Evolutionary conservation across 495 filamentous ascomycete genomes (phyloP).

Genomic region (Pyrenula aspistea): DNA sequence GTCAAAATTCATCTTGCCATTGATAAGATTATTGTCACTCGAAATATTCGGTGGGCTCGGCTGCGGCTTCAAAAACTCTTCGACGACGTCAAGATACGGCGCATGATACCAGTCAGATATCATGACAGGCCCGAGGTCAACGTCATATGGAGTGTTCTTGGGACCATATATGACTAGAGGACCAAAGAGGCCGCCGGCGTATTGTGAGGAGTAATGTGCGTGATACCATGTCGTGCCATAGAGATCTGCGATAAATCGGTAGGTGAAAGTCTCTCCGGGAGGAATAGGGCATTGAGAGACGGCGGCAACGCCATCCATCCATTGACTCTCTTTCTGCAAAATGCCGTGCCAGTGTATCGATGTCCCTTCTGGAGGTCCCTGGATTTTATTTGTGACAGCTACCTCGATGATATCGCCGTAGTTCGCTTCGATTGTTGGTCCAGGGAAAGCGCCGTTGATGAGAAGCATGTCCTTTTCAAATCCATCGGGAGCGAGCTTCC

Average conservation of each 20-base stretch:
- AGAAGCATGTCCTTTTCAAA: slow-evolving; percentile 23
- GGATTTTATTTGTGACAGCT: slow-evolving; percentile 39
- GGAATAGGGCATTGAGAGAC: slow-evolving; percentile 41
- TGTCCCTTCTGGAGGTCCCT: slow-evolving; percentile 37
- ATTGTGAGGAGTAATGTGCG: slow-evolving; percentile 33
- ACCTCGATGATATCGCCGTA: slow-evolving; percentile 49
- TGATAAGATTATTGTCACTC: slow-evolving; percentile 24
- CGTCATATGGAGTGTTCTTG: slow-evolving; percentile 38
- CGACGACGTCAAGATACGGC: slow-evolving; percentile 13
- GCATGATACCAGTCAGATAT: slow-evolving; percentile 28
- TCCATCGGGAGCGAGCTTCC: slow-evolving; percentile 37
- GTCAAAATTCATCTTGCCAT: slow-evolving; percentile 19
- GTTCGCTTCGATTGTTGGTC: slow-evolving; percentile 45
- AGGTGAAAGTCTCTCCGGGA: slow-evolving; percentile 21
- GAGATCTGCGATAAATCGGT: slow-evolving; percentile 21
- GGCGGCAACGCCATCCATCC: slow-evolving; percentile 36
- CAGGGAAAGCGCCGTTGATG: slow-evolving; percentile 21
- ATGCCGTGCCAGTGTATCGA: slow-evolving; percentile 38
- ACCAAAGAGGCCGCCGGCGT: slow-evolving; percentile 33
- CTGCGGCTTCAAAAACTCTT: slow-evolving; percentile 8
- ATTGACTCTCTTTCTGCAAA: slow-evolving; percentile 21
- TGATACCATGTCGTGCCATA: slow-evolving; percentile 40
- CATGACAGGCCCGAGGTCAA: slow-evolving; percentile 42
- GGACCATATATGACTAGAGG: slow-evolving; percentile 50
- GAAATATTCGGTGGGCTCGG: background rate